Base-by-base conservation (phyloP, 768 basidiomycete genomes). In the Boletus reticuloceps region DNA sequence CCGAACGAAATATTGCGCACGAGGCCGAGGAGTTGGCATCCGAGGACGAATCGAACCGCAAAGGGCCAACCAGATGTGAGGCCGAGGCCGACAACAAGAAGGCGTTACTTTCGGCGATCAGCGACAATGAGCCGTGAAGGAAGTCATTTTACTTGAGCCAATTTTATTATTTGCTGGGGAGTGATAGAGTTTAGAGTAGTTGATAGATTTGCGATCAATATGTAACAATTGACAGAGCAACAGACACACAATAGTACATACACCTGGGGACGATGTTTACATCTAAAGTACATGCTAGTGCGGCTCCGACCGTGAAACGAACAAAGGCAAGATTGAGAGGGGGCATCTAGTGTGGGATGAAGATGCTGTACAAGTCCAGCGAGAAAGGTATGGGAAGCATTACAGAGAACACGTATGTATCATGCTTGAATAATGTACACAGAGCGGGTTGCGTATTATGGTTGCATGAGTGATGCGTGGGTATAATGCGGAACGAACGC, bases 1-100 rank as follows among this genome's bases (percentile, higher is more conserved):
- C 25, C 85, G 64, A 97, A 97, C 75, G 93, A 96, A 73, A 97
- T 58, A 96, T 98, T 59, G 94, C 97, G 68, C 90, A 93, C 31
- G 94, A 97, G 64, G 94, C 93, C 5, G 94, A 98, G 80, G 86
- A 94, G 66, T 95, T 91, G 62, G 88, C 89, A 1, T 72, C 82
- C 8, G 89, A 91, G 73, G 91, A 92, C 55, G 90, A 82, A 72
- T 81, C 82, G 41, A 85, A 87, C 69, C 83, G 88, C 62, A 89
- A 89, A 36, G 34, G 11, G 82, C 76, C 47, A 95, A 98, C 74
- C 79, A 86, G 60, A 94, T 91, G 90, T 64, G 97, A 97, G 74
- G 70, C 93, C 55, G 77, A 76, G 55, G 85, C n/a, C 86, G 88
- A 86, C 0, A 91, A 93, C 73, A 91, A 91, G 80, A 88, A 89